phyloP scores from a whole-genome alignment of 305 asterid species.

The Solanum hybrid region DNA sequence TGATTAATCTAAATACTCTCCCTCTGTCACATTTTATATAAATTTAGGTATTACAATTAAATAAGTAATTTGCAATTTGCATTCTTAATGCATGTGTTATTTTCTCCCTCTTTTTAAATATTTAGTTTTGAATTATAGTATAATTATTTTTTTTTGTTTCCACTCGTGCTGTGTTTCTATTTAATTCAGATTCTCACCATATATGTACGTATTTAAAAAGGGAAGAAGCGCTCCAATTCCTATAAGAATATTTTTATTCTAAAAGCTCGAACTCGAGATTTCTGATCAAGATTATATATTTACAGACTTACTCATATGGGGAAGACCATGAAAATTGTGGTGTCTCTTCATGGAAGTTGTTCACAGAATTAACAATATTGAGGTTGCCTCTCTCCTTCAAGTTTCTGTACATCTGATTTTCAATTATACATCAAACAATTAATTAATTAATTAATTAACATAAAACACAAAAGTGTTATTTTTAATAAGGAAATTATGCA shows the following conservation, averaged over 20 bases:
- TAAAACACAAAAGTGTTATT: too few relatives aligned
- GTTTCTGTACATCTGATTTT: slow-evolving; percentile 56
- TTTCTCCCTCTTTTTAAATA: neutral
- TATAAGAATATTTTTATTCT: neutral
- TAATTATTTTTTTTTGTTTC: neutral
- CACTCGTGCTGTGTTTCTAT: too few relatives aligned
- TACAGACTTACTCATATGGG: slow-evolving; percentile 13
- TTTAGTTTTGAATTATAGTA: neutral
- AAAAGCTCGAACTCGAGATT: neutral
- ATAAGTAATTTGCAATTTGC: neutral
- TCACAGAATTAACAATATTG: slow-evolving; percentile 10
- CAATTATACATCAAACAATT: neutral
- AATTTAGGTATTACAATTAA: neutral
- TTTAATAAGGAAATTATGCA: neutral
- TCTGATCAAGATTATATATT: neutral
- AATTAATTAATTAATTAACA: neutral
- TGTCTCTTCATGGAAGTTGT: slow-evolving; percentile 12
- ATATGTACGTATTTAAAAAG: neutral
- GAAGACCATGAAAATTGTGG: slow-evolving; percentile 9
- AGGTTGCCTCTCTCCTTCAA: slow-evolving; percentile 16
- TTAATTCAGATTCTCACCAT: too few relatives aligned
- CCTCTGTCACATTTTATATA: neutral
- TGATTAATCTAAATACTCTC: neutral
- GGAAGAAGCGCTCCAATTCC: neutral
- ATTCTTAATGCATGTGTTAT: neutral